A percentile compares a stretch with the other conserved stretches of the same genome.
Evolutionary conservation across 305 asterid species (phyloP).

Genomic region (Nicotiana rustica): DNA sequence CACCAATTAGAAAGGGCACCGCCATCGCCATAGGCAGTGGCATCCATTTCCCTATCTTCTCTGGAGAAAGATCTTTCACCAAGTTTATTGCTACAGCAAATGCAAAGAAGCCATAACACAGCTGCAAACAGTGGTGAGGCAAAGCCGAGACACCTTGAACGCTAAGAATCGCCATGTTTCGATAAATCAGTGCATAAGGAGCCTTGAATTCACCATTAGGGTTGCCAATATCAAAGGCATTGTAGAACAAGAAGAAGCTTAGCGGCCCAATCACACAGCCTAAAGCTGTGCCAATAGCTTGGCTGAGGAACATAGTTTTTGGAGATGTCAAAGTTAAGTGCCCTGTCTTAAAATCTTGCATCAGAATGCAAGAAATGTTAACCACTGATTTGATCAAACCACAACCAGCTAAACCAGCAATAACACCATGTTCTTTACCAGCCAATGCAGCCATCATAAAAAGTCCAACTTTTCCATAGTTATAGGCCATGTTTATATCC

Average conservation of each 20-base stretch:
- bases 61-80: conserved; percentile 61
- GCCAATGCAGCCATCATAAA: conserved; percentile 76
- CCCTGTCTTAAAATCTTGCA: conserved; percentile 85
- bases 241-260: conserved; percentile 71
- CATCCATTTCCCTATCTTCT: conserved; percentile 66
- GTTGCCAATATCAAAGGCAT: conserved; percentile 80
- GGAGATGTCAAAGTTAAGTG: conserved; percentile 76
- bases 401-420: conserved; percentile 77
- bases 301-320: conserved; percentile 73
- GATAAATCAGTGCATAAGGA: conserved; percentile 69
- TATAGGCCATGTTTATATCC: conserved; percentile 85
- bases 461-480: conserved; percentile 82
- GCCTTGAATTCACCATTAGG: conserved; percentile 78
- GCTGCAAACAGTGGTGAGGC: conserved; percentile 69
- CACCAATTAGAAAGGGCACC: conserved; percentile 72
- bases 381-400: conserved; percentile 76
- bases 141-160: conserved; percentile 79
- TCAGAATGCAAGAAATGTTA: conserved; percentile 65
- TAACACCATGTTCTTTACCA: conserved; percentile 73
- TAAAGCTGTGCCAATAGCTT: conserved; percentile 70
- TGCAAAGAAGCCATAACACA: conserved; percentile 68
- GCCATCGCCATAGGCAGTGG: conserved; percentile 87
- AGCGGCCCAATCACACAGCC: conserved; percentile 74
- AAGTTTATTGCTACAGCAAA: conserved; percentile 58
- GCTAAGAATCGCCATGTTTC: conserved; percentile 73